A percentile compares a stretch with the other conserved stretches of the same genome.
Conservation (phyloP, 164 flowering plant genomes). For the Annona cherimola region DNA sequence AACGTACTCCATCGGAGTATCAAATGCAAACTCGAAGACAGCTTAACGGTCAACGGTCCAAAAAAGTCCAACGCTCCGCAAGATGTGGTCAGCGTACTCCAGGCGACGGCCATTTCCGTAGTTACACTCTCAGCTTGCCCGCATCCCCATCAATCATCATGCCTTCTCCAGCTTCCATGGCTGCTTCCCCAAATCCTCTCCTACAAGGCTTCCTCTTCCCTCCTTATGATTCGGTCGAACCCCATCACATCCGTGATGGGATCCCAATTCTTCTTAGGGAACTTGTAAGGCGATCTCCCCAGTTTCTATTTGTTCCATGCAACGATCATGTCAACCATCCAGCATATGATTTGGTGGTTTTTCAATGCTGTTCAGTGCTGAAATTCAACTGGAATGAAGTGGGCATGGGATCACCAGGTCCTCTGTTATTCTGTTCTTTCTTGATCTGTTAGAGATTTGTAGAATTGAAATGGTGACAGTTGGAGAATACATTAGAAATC, state of each 20-base stretch:
- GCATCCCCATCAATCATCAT: neutral
- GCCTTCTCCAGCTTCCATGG: slow-evolving; percentile 15
- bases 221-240: slow-evolving; percentile 70
- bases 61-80: neutral
- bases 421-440: neutral
- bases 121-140: slow-evolving; percentile 1
- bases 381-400: neutral
- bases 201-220: slow-evolving; percentile 71
- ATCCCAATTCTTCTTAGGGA: slow-evolving; percentile 57
- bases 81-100: neutral
- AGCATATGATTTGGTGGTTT: neutral
- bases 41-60: neutral
- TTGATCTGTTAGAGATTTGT: neutral
- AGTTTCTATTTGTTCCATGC: slow-evolving; percentile 3
- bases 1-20: neutral
- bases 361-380: neutral
- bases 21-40: neutral
- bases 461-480: no score
- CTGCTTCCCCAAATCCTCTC: slow-evolving; percentile 35
- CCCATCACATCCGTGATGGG: slow-evolving; percentile 79
- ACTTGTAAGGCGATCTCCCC: slow-evolving; percentile 39
- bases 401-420: neutral
- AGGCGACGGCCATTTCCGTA: neutral
- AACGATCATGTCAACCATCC: neutral
- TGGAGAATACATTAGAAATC: neutral